Percentiles rank a stretch among this genome's conserved stretches.
These are phyloP conservation scores for Trichomonas vaginalis DNA, from an alignment of 208 protist genomes.

Conservation along the genomic window DNA sequence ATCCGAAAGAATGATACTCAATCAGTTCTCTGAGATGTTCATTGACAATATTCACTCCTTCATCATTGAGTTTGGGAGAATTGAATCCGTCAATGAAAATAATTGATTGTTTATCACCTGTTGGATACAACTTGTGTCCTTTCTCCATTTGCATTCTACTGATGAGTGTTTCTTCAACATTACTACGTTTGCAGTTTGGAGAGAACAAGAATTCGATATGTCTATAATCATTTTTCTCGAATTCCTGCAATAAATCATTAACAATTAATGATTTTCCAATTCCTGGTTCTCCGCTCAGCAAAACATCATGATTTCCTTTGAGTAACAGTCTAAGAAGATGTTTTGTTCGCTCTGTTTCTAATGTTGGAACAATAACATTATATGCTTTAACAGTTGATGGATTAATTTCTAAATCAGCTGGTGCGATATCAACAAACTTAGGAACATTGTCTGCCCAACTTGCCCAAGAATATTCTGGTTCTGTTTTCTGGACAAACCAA, in stretches of 20 bases:
- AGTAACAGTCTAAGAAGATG: conserved; percentile 71
- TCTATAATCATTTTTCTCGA: neutral
- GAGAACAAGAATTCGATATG: conserved; percentile 64
- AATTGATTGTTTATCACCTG: conserved; percentile 68
- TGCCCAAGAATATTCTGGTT: neutral
- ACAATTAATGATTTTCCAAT: conserved; percentile 75
- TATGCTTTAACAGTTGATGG: conserved; percentile 48
- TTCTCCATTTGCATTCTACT: conserved; percentile 78
- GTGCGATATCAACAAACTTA: neutral
- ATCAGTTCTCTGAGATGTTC: conserved; percentile 29
- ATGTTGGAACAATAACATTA: conserved; percentile 72
- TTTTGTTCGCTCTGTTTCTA: conserved; percentile 82
- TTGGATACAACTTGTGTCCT: conserved; percentile 41
- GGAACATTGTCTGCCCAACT: neutral
- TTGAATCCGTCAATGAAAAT: conserved; percentile 81
- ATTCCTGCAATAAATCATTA: conserved; percentile 17
- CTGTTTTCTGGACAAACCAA: neutral
- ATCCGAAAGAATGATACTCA: conserved; percentile 13
- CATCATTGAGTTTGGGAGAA: conserved; percentile 66
- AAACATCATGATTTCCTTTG: conserved; percentile 60
- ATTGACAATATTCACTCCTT: conserved; percentile 64
- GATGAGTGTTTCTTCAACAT: conserved; percentile 83
- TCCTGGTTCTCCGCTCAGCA: conserved; percentile 82
- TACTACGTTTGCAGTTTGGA: conserved; percentile 65
- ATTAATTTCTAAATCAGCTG: neutral